Evolutionary conservation across 2,329 filamentous ascomycete genomes (phyloP).

Genomic region (Pyrenochaeta sp.): DNA sequence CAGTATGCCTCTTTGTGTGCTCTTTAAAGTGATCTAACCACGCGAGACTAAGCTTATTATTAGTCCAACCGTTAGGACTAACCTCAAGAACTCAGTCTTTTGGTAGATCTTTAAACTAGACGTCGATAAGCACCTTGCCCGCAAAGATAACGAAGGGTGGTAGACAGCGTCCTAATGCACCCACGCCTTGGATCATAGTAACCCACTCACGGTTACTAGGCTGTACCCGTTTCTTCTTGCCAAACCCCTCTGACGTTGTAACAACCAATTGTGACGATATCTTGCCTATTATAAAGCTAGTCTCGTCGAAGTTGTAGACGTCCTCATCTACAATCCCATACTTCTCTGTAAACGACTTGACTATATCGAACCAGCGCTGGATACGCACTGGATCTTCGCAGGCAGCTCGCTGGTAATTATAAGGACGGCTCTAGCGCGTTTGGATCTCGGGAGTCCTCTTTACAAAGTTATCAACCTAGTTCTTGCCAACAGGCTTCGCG

Average conservation of each 20-base stretch:
- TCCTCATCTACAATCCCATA: constrained; percentile 18
- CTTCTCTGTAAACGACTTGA: constrained; percentile 11
- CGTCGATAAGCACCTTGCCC: constrained; percentile 10
- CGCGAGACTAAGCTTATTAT: constrained; percentile 41
- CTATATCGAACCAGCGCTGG: constrained; percentile 17
- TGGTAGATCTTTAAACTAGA: constrained; percentile 13
- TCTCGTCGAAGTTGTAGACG: constrained; percentile 19
- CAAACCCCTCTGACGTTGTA: constrained; percentile 9
- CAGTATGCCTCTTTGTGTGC: constrained; percentile 29
- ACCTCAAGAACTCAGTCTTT: constrained; percentile 35
- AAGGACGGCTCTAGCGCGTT: constrained; percentile 5
- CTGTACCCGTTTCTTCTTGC: constrained; percentile 8
- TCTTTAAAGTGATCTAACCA: constrained; percentile 49
- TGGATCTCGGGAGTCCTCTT: constrained; percentile 10
- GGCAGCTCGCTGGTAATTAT: constrained; percentile 13
- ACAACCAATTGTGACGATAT: constrained; percentile 17
- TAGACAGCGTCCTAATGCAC: constrained; percentile 13
- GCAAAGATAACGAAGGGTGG: constrained; percentile 19
- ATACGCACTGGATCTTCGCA: constrained; percentile 14
- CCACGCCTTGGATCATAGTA: constrained; percentile 15
- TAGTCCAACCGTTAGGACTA: constrained; percentile 45
- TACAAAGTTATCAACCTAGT: constrained; percentile 15
- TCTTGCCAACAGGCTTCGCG: constrained; percentile 9
- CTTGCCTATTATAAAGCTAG: constrained; percentile 19
- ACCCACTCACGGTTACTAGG: constrained; percentile 19